A percentile compares a stretch with the other conserved stretches of the same genome.
These are phyloP conservation scores for Xenosphaeropsis pyriputrescens DNA, from an alignment of 2,329 filamentous ascomycete species.

Conservation along the genomic window DNA sequence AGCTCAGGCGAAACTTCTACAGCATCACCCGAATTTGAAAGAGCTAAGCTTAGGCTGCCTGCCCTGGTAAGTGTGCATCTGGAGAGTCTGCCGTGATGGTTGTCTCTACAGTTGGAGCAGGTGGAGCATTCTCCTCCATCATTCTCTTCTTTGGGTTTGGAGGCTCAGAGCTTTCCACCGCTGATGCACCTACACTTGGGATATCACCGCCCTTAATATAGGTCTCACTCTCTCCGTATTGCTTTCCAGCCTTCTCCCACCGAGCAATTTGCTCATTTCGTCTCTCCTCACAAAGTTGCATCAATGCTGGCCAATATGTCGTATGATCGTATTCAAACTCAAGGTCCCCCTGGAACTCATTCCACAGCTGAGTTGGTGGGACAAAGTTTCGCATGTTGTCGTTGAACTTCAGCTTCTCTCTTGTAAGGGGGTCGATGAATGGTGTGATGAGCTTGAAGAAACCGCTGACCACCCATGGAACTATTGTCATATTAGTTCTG, in stretches of 20 bases:
- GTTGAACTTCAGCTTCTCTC: conserved; percentile 95
- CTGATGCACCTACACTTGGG: conserved; percentile 8
- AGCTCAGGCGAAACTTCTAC: too few species aligned
- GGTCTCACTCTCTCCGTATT: conserved; percentile 73
- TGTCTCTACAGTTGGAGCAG: not conserved
- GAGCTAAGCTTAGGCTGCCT: too few species aligned
- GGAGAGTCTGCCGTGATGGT: not conserved
- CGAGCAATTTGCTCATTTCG: conserved; percentile 46
- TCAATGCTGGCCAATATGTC: conserved; percentile 78
- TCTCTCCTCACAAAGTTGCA: conserved; percentile 52
- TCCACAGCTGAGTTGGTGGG: conserved; percentile 69
- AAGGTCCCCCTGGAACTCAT: conserved; percentile 57
- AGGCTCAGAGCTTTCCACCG: not conserved
- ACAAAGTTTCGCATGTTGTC: conserved; percentile 77
- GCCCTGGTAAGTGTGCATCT: too few species aligned
- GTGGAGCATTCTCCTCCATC: not conserved
- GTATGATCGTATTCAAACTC: conserved; percentile 86
- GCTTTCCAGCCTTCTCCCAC: conserved; percentile 69
- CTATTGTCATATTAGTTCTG: conserved; percentile 25
- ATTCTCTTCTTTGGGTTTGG: not conserved
- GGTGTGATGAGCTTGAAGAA: conserved; percentile 96
- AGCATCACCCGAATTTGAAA: too few species aligned
- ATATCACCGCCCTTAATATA: conserved; percentile 57
- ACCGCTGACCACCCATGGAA: conserved; percentile 79
- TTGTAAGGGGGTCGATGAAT: conserved; percentile 90